A percentile compares a stretch with the other conserved stretches of the same genome.
phyloP scores from a whole-genome alignment of 2,329 filamentous ascomycete genomes.

The Pleurostoma richardsiae region DNA sequence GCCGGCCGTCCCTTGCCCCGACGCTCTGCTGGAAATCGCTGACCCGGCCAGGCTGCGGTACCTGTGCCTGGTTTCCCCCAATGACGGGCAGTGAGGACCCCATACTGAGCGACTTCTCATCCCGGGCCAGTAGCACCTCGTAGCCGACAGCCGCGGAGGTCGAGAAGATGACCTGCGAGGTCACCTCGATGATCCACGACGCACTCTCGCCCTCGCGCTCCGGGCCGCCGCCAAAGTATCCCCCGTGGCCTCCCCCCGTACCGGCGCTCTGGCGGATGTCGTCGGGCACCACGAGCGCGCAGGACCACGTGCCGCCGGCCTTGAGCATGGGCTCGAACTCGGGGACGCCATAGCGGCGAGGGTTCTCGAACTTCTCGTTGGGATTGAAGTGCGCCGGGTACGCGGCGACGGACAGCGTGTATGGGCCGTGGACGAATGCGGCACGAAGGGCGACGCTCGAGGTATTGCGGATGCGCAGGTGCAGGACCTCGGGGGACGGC shows the following conservation, averaged over 20 bases:
- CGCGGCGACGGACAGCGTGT: slow-evolving; percentile 81
- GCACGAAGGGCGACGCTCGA: slow-evolving; percentile 86
- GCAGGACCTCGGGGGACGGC: slow-evolving; percentile 73
- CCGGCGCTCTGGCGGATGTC: slow-evolving; percentile 64
- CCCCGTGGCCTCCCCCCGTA: slow-evolving; percentile 27
- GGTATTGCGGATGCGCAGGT: slow-evolving; percentile 87
- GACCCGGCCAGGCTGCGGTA: slow-evolving; percentile 64
- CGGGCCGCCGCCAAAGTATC: slow-evolving; percentile 38
- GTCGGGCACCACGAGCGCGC: slow-evolving; percentile 74
- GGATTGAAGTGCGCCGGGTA: slow-evolving; percentile 82
- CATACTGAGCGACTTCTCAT: slow-evolving; percentile 74
- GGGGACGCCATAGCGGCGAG: slow-evolving; percentile 69
- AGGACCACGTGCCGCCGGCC: slow-evolving; percentile 82
- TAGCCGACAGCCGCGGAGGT: slow-evolving; percentile 81
- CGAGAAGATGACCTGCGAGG: slow-evolving; percentile 93
- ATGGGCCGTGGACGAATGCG: slow-evolving; percentile 94
- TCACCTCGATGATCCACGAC: slow-evolving; percentile 86
- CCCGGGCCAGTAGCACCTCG: slow-evolving; percentile 79
- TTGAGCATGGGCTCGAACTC: slow-evolving; percentile 97
- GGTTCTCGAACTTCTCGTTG: slow-evolving; percentile 68
- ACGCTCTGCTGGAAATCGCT: slow-evolving; percentile 69
- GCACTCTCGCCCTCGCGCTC: slow-evolving; percentile 51
- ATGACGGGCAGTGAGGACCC: slow-evolving; percentile 43
- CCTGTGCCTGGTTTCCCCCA: slow-evolving; percentile 33
- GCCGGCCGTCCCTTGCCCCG: slow-evolving; percentile 50